A percentile compares a stretch with the other conserved stretches of the same genome.
Evolutionary conservation across 768 basidiomycete species (phyloP).

Genomic region (Inosperma sp.): DNA sequence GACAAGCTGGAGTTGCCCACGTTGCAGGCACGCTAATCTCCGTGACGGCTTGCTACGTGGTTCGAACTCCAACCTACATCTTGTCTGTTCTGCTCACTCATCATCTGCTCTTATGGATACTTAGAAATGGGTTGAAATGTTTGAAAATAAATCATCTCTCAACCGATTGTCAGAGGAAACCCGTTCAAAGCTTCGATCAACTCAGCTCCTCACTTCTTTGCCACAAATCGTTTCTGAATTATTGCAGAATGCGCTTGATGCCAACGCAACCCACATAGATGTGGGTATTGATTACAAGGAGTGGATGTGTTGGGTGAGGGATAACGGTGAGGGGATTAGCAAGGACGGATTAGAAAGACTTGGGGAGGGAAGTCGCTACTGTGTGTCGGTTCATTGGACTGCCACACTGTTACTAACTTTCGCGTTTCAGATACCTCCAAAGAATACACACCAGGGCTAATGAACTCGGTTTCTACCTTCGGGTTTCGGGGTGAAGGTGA

Average conservation of each 20-base stretch:
- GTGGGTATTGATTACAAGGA: conserved; percentile 69
- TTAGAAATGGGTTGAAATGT: conserved; percentile 20
- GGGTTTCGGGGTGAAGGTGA: conserved; percentile 94
- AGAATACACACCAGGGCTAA: conserved; percentile 46
- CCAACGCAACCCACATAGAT: conserved; percentile 62
- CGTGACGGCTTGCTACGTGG: too few relatives aligned
- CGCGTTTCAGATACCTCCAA: conserved; percentile 64
- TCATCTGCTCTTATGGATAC: background rate
- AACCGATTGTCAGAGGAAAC: conserved; percentile 56
- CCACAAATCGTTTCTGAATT: conserved; percentile 80
- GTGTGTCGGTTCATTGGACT: conserved; percentile 38
- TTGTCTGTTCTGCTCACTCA: background rate
- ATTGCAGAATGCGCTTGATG: conserved; percentile 87
- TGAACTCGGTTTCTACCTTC: conserved; percentile 60
- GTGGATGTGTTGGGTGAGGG: conserved; percentile 82
- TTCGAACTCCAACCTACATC: conserved; percentile 8
- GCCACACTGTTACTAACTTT: background rate
- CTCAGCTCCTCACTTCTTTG: conserved; percentile 78
- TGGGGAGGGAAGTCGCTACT: conserved; percentile 58
- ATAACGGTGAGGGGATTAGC: conserved; percentile 77
- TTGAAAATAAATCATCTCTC: conserved; percentile 23
- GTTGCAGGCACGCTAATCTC: too few relatives aligned
- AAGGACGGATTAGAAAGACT: conserved; percentile 54
- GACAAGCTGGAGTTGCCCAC: too few relatives aligned
- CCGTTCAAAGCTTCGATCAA: conserved; percentile 69